Evolutionary conservation across 345 rosid species (phyloP).

Genomic region (Eutrema yunnanense): DNA sequence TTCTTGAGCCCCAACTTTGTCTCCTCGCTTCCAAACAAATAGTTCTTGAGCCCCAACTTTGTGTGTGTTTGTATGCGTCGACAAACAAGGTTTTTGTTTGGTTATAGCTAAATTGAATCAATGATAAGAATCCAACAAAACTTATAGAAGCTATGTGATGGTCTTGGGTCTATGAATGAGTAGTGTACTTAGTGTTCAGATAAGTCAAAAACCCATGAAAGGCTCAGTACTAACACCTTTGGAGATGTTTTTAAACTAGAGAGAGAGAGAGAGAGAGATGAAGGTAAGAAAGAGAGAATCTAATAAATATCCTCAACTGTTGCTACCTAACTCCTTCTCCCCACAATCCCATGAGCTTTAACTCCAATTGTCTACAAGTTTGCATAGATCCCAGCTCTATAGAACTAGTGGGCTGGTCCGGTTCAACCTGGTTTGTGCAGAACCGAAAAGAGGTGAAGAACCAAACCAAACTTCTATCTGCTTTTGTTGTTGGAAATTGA

Average conservation of each 20-base stretch:
- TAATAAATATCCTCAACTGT: constrained; percentile 8
- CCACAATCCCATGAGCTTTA: constrained; percentile 7
- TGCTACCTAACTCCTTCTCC: constrained; percentile 11
- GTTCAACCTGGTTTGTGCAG: not conserved
- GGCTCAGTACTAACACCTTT: not conserved
- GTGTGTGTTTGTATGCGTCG: not conserved
- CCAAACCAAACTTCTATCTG: not conserved
- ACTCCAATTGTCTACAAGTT: constrained; percentile 2
- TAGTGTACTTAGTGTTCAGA: constrained; percentile 12
- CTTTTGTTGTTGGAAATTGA: not conserved
- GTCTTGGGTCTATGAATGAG: constrained; percentile 9
- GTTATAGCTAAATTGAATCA: constrained; percentile 4
- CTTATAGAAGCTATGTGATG: constrained; percentile 11
- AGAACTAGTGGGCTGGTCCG: not conserved
- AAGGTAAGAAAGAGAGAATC: not conserved
- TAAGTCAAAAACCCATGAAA: constrained; percentile 18
- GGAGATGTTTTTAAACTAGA: not conserved
- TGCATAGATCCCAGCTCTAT: not conserved
- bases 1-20: constrained; percentile 32
- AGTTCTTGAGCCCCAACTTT: not conserved
- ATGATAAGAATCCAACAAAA: constrained; percentile 18
- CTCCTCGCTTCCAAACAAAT: constrained; percentile 24
- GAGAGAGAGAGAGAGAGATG: not conserved
- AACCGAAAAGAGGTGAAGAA: not conserved
- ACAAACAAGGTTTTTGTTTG: constrained; percentile 19